These are phyloP conservation scores for Crithidia bombi DNA, from an alignment of 208 protist genomes.

Conservation along the genomic window DNA sequence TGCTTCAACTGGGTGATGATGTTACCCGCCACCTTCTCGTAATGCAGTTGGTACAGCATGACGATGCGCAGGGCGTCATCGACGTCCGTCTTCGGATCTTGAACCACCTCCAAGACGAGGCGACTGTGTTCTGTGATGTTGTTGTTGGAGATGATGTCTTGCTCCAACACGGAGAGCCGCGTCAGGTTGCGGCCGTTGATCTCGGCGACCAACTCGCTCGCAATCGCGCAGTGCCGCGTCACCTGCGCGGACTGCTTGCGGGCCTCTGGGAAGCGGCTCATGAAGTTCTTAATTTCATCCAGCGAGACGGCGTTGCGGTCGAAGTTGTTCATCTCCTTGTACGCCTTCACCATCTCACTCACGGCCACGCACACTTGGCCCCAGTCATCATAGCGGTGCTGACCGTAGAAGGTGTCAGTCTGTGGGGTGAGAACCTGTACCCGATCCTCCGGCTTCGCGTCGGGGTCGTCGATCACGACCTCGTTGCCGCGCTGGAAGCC, in stretches of 20 bases:
- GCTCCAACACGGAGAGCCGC: conserved; percentile 82
- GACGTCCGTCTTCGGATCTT: conserved; percentile 84
- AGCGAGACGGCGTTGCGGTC: conserved; percentile 79
- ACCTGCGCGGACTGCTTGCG: conserved; percentile 81
- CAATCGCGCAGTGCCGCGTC: conserved; percentile 81
- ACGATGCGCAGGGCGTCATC: conserved; percentile 80
- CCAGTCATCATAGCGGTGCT: conserved; percentile 97
- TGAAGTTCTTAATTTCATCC: conserved; percentile 89
- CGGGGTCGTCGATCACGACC: conserved; percentile 77
- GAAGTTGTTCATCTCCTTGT: conserved; percentile 92
- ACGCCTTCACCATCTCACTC: conserved; percentile 95
- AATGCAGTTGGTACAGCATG: conserved; percentile 82
- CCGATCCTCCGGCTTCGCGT: conserved; percentile 73
- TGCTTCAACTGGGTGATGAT: conserved; percentile 71
- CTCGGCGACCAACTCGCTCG: conserved; percentile 76
- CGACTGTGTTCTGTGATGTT: conserved; percentile 79
- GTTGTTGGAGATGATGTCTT: conserved; percentile 82
- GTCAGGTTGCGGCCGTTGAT: conserved; percentile 87
- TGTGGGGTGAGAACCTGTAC: conserved; percentile 79
- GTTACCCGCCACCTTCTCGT: conserved; percentile 75
- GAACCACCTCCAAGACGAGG: conserved; percentile 77
- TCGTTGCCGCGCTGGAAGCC: conserved; percentile 95
- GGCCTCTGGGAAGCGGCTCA: conserved; percentile 86
- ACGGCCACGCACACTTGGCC: conserved; percentile 96
- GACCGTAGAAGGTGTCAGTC: conserved; percentile 95